phyloP scores from a whole-genome alignment of 176 grass and related monocot genomes.

The Rhipidocladum racemiflorum region DNA sequence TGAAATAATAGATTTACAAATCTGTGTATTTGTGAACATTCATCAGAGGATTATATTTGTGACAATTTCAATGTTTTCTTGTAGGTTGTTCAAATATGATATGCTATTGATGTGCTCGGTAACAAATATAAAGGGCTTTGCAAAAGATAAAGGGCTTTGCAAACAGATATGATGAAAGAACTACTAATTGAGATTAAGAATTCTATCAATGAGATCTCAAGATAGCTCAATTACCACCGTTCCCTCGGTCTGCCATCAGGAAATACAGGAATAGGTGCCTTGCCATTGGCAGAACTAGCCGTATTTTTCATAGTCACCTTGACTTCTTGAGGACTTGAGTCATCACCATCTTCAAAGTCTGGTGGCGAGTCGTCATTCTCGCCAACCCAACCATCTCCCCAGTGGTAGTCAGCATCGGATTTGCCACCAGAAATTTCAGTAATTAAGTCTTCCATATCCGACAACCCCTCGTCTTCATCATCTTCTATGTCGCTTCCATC shows the following conservation, averaged over 20 bases:
- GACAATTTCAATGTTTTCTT: not conserved
- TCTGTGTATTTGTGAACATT: not conserved
- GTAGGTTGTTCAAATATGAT: not conserved
- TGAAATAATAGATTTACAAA: not conserved
- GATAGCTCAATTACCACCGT: slow-evolving; percentile 56
- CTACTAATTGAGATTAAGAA: slow-evolving; percentile 1
- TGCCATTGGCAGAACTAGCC: slow-evolving; percentile 13
- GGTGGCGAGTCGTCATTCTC: slow-evolving; percentile 59
- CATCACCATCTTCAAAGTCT: slow-evolving; percentile 62
- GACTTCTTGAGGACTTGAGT: slow-evolving; percentile 28
- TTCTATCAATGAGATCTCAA: slow-evolving; percentile 23
- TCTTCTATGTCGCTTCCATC: slow-evolving; percentile 39
- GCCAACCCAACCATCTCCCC: slow-evolving; percentile 79
- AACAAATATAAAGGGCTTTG: slow-evolving; percentile 18
- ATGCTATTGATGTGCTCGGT: not conserved
- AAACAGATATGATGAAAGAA: slow-evolving; percentile 22
- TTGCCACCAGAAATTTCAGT: slow-evolving; percentile 50
- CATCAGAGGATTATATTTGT: not conserved
- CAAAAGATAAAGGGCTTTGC: slow-evolving; percentile 22
- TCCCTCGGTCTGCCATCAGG: slow-evolving; percentile 80
- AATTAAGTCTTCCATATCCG: slow-evolving; percentile 68
- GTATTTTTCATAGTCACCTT: slow-evolving; percentile 24
- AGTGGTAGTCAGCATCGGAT: slow-evolving; percentile 56
- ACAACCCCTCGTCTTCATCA: slow-evolving; percentile 56
- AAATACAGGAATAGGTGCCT: slow-evolving; percentile 52